Conservation (phyloP, 305 asterid species). For the Fraxinus albicans region DNA sequence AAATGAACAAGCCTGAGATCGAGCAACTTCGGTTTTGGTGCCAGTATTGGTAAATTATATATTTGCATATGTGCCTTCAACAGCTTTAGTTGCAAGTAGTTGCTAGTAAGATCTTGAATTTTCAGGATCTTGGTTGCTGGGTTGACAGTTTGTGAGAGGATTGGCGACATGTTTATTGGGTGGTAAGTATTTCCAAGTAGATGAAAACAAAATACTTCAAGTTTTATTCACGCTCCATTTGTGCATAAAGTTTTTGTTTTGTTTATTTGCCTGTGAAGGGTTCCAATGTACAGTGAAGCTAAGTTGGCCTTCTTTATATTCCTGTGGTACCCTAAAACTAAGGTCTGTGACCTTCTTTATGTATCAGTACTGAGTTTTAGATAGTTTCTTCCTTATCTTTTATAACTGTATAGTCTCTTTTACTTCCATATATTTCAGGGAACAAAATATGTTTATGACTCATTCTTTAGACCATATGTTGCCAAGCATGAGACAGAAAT, state of each 20-base stretch:
- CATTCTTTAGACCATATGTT: constrained; percentile 82
- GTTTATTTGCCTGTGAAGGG: constrained; percentile 46
- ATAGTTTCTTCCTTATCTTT: background rate
- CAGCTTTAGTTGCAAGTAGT: constrained; percentile 22
- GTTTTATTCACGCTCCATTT: background rate
- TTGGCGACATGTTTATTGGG: constrained; percentile 76
- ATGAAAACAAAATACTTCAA: background rate
- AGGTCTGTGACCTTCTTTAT: constrained; percentile 45
- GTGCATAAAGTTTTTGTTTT: constrained; percentile 10
- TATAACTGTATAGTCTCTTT: constrained; percentile 19
- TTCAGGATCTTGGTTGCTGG: constrained; percentile 89
- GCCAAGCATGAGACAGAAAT: constrained; percentile 82
- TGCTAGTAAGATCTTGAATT: constrained; percentile 6
- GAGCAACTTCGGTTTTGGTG: constrained; percentile 93
- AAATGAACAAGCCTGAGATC: constrained; percentile 87
- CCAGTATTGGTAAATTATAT: constrained; percentile 73
- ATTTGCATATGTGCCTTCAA: background rate
- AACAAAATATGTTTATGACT: constrained; percentile 77
- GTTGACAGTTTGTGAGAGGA: constrained; percentile 82
- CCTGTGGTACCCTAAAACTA: constrained; percentile 94
- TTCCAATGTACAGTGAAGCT: constrained; percentile 97
- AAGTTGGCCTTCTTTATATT: constrained; percentile 90
- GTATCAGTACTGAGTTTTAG: constrained; percentile 1
- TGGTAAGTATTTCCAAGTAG: constrained; percentile 47
- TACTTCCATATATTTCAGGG: constrained; percentile 59